A percentile compares a stretch with the other conserved stretches of the same genome.
Evolutionary conservation across 2,329 filamentous ascomycete species (phyloP).

Genomic region (Ophiosphaerella herpotricha): DNA sequence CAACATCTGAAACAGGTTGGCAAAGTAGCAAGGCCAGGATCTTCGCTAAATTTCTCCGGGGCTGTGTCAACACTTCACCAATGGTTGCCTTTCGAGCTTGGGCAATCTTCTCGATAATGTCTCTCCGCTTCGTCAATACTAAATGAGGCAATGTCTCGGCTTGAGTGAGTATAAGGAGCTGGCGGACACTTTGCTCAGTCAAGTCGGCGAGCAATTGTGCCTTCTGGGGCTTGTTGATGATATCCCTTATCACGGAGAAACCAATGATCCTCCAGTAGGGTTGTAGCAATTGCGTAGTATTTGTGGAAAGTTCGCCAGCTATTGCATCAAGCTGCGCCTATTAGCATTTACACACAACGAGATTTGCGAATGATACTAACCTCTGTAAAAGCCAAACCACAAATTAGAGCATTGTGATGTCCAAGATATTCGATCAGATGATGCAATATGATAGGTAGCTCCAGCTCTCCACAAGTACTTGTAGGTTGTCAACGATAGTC

Average conservation of each 20-base stretch:
- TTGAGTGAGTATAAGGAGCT: conserved; percentile 77
- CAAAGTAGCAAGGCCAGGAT: conserved; percentile 64
- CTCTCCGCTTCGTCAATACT: conserved; percentile 75
- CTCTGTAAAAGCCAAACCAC: conserved; percentile 82
- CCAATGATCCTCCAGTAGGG: conserved; percentile 90
- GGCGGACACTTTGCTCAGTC: conserved; percentile 73
- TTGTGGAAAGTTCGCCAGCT: conserved; percentile 66
- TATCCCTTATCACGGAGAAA: conserved; percentile 79
- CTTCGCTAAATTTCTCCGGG: conserved; percentile 59
- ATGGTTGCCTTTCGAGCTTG: conserved; percentile 63
- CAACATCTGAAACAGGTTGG: conserved; percentile 66
- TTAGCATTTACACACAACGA: conserved; percentile 1
- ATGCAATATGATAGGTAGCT: conserved; percentile 83
- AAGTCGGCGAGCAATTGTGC: conserved; percentile 80
- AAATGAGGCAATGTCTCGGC: conserved; percentile 83
- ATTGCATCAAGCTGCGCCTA: conserved; percentile 66
- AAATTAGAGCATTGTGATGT: conserved; percentile 77
- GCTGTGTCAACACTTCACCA: conserved; percentile 66
- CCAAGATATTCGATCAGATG: conserved; percentile 86
- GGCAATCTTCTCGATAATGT: conserved; percentile 81
- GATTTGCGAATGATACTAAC: conserved; percentile 43
- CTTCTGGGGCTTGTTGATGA: conserved; percentile 80
- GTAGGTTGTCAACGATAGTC: conserved; percentile 6
- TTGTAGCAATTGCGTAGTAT: conserved; percentile 71
- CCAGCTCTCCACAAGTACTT: conserved; percentile 74